Percentiles rank a stretch among this genome's conserved stretches.
Conservation (phyloP, 31 red algal species). For the Odonthalia washingtoniensis region DNA sequence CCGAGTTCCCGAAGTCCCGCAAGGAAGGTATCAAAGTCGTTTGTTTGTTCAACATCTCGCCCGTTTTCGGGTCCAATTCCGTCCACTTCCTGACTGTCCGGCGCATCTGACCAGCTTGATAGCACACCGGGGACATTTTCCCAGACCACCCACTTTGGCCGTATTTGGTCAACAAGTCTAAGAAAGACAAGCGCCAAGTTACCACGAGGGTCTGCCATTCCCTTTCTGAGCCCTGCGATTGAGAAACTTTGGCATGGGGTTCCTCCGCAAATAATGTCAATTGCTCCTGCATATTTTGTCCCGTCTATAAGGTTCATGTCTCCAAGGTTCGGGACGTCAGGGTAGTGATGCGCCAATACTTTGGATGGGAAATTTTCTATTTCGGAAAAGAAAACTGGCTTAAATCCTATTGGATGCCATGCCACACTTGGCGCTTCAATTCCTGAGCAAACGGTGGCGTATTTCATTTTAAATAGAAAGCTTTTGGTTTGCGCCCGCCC, state of each 20-base stretch:
- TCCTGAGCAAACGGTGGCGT: no score
- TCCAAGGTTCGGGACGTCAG: constrained; percentile 4
- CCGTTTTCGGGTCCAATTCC: no score
- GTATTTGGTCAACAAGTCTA: neutral
- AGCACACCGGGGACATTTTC: constrained; percentile 22
- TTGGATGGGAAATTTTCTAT: constrained; percentile 7
- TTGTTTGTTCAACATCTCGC: neutral
- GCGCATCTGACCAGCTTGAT: no score
- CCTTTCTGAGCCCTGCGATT: constrained; percentile 6
- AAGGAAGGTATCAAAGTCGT: neutral
- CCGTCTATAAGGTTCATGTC: constrained; percentile 5
- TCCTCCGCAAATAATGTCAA: constrained; percentile 6
- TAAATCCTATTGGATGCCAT: no score
- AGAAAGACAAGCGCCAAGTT: neutral
- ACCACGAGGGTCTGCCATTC: neutral
- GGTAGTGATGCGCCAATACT: constrained; percentile 1
- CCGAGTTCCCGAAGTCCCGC: neutral
- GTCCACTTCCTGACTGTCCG: no score
- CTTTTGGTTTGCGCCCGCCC: no score
- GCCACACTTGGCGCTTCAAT: no score
- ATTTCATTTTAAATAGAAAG: no score
- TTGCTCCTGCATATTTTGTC: no score
- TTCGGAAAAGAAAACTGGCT: constrained; percentile 4
- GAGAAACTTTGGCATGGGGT: constrained; percentile 9
- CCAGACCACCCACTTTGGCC: constrained; percentile 2